phyloP scores from a whole-genome alignment of 352 stramenopile species.

The Globisporangium cystogenes region DNA sequence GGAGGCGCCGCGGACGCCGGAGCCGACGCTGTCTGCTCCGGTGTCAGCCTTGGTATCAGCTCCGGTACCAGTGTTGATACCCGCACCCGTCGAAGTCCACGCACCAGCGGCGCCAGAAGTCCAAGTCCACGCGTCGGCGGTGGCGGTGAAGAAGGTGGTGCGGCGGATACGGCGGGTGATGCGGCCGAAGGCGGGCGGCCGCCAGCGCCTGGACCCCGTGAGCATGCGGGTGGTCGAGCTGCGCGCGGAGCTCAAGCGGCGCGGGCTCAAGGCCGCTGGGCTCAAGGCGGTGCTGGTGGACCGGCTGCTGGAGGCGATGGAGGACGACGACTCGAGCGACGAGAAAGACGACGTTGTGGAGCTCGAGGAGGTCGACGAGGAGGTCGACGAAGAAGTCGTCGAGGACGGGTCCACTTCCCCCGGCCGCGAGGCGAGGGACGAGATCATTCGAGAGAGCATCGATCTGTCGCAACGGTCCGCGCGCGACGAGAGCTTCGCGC shows the following conservation, averaged over 20 bases:
- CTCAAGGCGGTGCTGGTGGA: conserved; percentile 45
- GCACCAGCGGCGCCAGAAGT: no score
- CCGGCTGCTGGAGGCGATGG: conserved; percentile 41
- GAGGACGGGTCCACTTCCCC: conserved; percentile 6
- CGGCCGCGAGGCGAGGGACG: conserved; percentile 6
- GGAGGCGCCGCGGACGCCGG: background rate
- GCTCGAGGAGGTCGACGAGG: conserved; percentile 20
- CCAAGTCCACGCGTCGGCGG: no score
- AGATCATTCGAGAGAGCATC: conserved; percentile 61
- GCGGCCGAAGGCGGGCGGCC: conserved; percentile 15
- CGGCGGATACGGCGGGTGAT: conserved; percentile 37
- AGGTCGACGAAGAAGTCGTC: conserved; percentile 17
- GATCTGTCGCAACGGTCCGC: conserved; percentile 18
- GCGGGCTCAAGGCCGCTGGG: conserved; percentile 42
- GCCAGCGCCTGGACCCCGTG: conserved; percentile 17
- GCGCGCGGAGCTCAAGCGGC: conserved; percentile 48
- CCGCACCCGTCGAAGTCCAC: no score
- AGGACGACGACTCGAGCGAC: conserved; percentile 25
- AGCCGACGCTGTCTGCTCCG: no score
- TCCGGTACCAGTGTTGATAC: no score
- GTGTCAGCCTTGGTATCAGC: no score
- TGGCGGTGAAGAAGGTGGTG: conserved; percentile 19
- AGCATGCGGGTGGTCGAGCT: conserved; percentile 49
- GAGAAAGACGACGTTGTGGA: conserved; percentile 20
- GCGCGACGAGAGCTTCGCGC: background rate